phyloP scores from a whole-genome alignment of 1,284 basidiomycete species.

The Trichosporon asahii region DNA sequence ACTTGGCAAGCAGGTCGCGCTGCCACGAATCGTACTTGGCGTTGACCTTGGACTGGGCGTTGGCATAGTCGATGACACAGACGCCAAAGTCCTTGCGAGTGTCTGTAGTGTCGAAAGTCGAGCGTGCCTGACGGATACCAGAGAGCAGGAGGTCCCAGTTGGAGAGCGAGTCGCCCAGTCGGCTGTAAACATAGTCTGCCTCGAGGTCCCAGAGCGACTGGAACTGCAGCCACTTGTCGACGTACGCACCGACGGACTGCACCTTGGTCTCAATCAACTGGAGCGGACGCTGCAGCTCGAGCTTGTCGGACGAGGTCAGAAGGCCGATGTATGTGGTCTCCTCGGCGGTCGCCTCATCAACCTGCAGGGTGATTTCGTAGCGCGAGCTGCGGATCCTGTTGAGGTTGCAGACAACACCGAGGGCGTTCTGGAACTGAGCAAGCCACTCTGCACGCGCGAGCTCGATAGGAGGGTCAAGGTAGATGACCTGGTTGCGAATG shows the following conservation, averaged over 20 bases:
- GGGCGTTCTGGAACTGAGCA: slow-evolving; percentile 82
- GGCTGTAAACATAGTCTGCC: slow-evolving; percentile 88
- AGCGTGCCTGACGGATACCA: slow-evolving; percentile 92
- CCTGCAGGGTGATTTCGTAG: slow-evolving; percentile 91
- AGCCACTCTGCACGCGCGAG: slow-evolving; percentile 89
- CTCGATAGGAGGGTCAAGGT: slow-evolving; percentile 96
- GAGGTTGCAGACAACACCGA: slow-evolving; percentile 82
- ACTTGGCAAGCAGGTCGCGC: slow-evolving; percentile 83
- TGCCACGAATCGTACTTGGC: slow-evolving; percentile 99
- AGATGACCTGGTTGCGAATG: slow-evolving; percentile 98
- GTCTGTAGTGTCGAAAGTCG: slow-evolving; percentile 95
- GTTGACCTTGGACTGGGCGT: slow-evolving; percentile 94
- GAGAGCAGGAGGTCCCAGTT: slow-evolving; percentile 93
- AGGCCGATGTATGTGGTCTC: slow-evolving; percentile 80
- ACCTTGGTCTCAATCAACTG: slow-evolving; percentile 83
- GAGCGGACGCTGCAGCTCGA: slow-evolving; percentile 77
- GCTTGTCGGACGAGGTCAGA: slow-evolving; percentile 69
- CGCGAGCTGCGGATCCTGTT: slow-evolving; percentile 86
- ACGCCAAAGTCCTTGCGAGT: slow-evolving; percentile 88
- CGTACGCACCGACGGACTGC: slow-evolving; percentile 70
- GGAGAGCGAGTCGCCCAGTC: slow-evolving; percentile 84
- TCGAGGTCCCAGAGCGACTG: slow-evolving; percentile 98
- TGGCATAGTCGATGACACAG: slow-evolving; percentile 94
- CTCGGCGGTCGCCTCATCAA: slow-evolving; percentile 61
- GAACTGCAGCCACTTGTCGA: slow-evolving; percentile 97